A percentile compares a stretch with the other conserved stretches of the same genome.
Evolutionary conservation across 164 flowering plant species (phyloP).

Genomic region (Dillenia suffruticosa): DNA sequence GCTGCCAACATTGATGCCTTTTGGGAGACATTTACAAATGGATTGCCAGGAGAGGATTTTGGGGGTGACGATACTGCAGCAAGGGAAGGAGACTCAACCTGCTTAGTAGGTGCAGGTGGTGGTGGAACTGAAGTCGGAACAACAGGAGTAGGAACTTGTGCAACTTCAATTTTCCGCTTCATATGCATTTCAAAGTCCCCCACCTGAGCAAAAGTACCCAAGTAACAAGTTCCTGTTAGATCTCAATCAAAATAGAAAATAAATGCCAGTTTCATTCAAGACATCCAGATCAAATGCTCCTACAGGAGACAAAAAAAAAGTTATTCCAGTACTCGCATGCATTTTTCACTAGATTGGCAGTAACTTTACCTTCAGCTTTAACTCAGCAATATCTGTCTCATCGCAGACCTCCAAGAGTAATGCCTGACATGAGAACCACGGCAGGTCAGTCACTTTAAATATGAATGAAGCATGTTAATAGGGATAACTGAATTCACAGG

Average conservation of each 20-base stretch:
- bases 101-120: slow-evolving; percentile 62
- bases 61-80: slow-evolving; percentile 37
- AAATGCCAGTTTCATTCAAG: no score
- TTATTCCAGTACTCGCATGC: not conserved
- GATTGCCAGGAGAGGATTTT: slow-evolving; percentile 44
- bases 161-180: slow-evolving; percentile 59
- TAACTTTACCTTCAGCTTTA: slow-evolving; percentile 64
- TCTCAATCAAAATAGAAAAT: no score
- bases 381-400: slow-evolving; percentile 76
- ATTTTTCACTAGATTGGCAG: not conserved
- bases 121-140: slow-evolving; percentile 35
- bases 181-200: slow-evolving; percentile 92
- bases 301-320: no score
- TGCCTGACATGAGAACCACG: slow-evolving; percentile 33
- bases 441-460: no score
- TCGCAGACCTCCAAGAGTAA: slow-evolving; percentile 74
- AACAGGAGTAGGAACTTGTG: slow-evolving; percentile 31
- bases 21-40: slow-evolving; percentile 45
- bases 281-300: no score
- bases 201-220: slow-evolving; percentile 36
- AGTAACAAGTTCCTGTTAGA: no score
- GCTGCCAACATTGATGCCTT: slow-evolving; percentile 63
- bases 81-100: slow-evolving; percentile 47
- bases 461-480: not conserved
- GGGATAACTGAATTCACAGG: not conserved